phyloP scores from a whole-genome alignment of 2,329 filamentous ascomycete genomes.

The Microsporum canis region DNA sequence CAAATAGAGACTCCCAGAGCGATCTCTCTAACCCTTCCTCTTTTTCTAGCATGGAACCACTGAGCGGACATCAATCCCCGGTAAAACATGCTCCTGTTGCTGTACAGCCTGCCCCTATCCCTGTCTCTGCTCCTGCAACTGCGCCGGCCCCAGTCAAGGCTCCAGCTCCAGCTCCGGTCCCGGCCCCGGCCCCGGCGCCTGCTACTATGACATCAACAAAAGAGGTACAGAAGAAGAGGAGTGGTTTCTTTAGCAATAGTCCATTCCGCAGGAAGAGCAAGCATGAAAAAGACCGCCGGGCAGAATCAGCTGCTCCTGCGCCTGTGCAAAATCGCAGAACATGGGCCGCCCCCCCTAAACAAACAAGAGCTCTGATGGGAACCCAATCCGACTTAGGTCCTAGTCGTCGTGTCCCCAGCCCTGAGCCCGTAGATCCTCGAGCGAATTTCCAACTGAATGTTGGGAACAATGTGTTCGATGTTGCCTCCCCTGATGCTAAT shows the following conservation, averaged over 20 bases:
- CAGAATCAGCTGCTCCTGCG: constrained; percentile 24
- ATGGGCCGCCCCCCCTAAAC: constrained; percentile 32
- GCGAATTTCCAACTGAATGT: constrained; percentile 89
- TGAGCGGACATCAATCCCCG: constrained; percentile 62
- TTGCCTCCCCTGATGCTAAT: constrained; percentile 59
- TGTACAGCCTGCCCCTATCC: neutral
- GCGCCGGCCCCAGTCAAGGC: neutral
- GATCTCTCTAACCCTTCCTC: constrained; percentile 85
- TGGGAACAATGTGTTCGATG: constrained; percentile 91
- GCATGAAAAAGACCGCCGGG: constrained; percentile 51
- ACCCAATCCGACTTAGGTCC: constrained; percentile 17
- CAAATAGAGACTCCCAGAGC: constrained; percentile 78
- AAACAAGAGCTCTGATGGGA: neutral
- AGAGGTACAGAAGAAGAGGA: constrained; percentile 57
- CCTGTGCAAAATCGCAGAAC: constrained; percentile 39
- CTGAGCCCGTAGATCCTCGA: constrained; percentile 75
- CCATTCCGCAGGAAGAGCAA: constrained; percentile 90
- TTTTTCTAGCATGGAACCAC: constrained; percentile 71
- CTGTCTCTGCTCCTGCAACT: neutral
- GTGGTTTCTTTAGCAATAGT: constrained; percentile 85
- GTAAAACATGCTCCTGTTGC: constrained; percentile 42
- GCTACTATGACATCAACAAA: constrained; percentile 49
- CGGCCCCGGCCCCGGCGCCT: constrained; percentile 17
- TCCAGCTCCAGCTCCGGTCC: neutral
- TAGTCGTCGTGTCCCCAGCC: constrained; percentile 44